Base-by-base conservation (phyloP, 2,329 filamentous ascomycete species). In the Phoma sp. region DNA sequence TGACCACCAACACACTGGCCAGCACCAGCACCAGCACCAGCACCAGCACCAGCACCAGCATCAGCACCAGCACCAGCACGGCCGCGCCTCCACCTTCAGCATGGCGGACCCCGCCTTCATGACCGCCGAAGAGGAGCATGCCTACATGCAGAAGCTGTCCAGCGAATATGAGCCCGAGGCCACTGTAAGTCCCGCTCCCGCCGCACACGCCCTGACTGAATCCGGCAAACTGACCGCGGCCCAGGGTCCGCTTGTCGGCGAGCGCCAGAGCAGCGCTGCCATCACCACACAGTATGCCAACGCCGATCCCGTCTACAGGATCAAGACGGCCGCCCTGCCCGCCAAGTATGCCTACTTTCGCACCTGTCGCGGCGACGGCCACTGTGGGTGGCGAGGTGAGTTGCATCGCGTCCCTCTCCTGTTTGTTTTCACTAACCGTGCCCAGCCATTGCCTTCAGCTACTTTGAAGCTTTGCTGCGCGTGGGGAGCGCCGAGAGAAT, bases 341-440 rank as follows among this genome's bases (percentile, higher is more conserved):
- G 83, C 88, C 67, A 91, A 89, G 52, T 96, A 96, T 75, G 90
- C 91, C 19, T 88, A 92, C 73, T 96, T 94, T 72, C 91, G 95
- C 51, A 88, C 88, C 10, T 87, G 96, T 74, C 88, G 90, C 76
- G 94, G 95, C 48, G 94, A 98, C 78, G 95, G 95, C 55, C 96
- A 96, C 74, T 98, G 95, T 77, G 95, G 94, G 69, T 98, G 95
- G 94, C 86, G 94, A 88, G 95, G 94, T 97, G 83, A 81, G 88
- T 64, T 61, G 62, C 48, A 5, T 36, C 43, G 45, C 46, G 15
- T 33, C 36, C 27, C 56, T 12, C 15, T 33, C 7, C 19, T 38
- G 36, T 37, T 45, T 51, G 45, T 52, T 39, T 51, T 29, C 53
- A 58, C 69, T 78, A 54, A 79, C 66, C 29, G 24, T 31, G 43